Evolutionary conservation across 1,139 yeast genomes (phyloP), one percentile per base, ranked within the genome.

Genomic region (Pichia sp.): DNA sequence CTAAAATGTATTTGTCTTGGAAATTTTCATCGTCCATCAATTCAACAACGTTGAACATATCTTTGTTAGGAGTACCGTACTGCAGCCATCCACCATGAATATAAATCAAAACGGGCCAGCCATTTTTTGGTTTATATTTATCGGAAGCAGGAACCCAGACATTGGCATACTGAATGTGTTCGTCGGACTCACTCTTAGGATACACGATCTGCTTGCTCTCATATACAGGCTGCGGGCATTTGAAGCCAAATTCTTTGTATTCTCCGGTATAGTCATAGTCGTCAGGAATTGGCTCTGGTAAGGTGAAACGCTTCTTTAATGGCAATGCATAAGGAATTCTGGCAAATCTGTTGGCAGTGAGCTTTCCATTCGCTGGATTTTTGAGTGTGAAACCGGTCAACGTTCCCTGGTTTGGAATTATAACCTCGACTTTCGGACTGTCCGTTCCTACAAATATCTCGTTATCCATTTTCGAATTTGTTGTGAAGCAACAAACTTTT

Each of bases 21-120:
- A 68, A 63, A 42, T 64, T 64, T 7, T 63, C 67, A 40, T 63
- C 66, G 53, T 69, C 71, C 43, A 62, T 64, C 29, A 61, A 54
- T 38, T 64, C 65, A 42, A 64, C 60, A 43, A 61, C 62, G 48
- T 61, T 59, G 44, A 60, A 60, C 17, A 46, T 54, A 9, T 51
- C 58, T n/a, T 49, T 50, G 51, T 66, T 65, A 4, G 77, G 74
- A 24, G 64, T 60, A 7, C 75, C 73, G 45, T 69, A 70, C 55
- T 73, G 78, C 30, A 74, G 61, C 68, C 72, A 73, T 4, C 77
- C 77, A 33, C 77, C 78, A 60, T 74, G 78, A 49, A 74, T 69
- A 57, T 69, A 74, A 40, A 70, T 60, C 48, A 72, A 54, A 20
- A 74, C 77, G 1, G 78, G 77, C 75, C 74, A 73, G 2, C 76